Conservation (phyloP, 2,329 filamentous ascomycete species). For the Ceratocystis albifundus region DNA sequence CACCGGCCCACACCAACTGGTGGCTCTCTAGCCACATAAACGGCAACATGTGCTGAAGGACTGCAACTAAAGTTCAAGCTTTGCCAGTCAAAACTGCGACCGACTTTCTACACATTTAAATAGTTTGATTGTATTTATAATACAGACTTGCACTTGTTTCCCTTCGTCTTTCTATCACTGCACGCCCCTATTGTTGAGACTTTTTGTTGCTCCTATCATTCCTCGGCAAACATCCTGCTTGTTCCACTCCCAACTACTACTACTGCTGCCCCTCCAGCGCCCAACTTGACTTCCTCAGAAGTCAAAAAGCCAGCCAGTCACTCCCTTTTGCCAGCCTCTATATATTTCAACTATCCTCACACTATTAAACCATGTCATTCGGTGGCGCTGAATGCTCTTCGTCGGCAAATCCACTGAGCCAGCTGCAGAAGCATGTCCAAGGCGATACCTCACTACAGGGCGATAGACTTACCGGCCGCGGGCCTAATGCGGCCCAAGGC, state of each 20-base stretch:
- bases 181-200: neutral
- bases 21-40: neutral
- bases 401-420: conserved; percentile 86
- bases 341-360: neutral
- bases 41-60: neutral
- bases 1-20: neutral
- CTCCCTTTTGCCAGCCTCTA: neutral
- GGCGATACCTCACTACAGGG: conserved; percentile 92
- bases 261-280: neutral
- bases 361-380: conserved; percentile 66
- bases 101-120: neutral
- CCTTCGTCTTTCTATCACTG: neutral
- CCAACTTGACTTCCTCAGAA: neutral
- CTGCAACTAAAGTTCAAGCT: neutral
- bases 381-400: conserved; percentile 95
- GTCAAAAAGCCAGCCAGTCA: neutral
- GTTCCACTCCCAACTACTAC: neutral
- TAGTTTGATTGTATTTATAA: neutral
- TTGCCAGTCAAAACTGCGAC: neutral
- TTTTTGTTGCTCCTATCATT: neutral
- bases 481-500: conserved; percentile 60
- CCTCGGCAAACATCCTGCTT: neutral
- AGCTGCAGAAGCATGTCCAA: conserved; percentile 94
- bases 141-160: neutral
- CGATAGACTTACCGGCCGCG: conserved; percentile 70